Conservation (phyloP, 768 basidiomycete species). For the Erythrobasidium yunnanense region DNA sequence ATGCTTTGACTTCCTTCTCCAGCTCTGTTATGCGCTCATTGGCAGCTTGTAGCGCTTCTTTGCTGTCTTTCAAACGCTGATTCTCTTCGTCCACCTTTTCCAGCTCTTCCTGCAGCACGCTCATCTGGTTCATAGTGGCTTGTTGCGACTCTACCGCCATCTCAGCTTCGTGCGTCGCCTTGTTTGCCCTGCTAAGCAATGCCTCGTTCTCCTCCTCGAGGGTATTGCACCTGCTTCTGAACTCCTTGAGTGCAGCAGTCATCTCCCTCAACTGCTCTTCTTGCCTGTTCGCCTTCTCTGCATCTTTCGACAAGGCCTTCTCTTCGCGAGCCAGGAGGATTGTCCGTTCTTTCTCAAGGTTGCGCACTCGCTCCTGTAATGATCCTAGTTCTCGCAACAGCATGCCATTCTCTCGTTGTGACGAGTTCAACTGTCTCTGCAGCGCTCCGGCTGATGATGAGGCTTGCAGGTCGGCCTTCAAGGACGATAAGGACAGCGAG, state of each 20-base stretch:
- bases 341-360: slow-evolving; percentile 13
- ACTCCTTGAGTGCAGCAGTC: slow-evolving; percentile 1
- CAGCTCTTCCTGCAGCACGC: slow-evolving; percentile 17
- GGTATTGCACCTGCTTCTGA: slow-evolving; percentile 6
- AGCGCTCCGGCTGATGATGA: not conserved
- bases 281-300: not conserved
- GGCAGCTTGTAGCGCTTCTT: not conserved
- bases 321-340: slow-evolving; percentile 8
- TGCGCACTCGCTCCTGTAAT: slow-evolving; percentile 13
- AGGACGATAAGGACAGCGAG: not conserved
- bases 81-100: slow-evolving; percentile 23
- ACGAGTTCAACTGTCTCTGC: slow-evolving; percentile 11
- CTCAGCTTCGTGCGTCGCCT: slow-evolving; percentile 2
- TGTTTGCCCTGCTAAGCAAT: not conserved
- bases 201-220: slow-evolving; percentile 24
- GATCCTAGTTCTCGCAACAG: slow-evolving; percentile 20
- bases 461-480: not conserved
- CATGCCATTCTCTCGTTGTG: slow-evolving; percentile 14
- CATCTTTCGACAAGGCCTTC: slow-evolving; percentile 1
- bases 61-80: not conserved
- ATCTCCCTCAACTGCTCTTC: not conserved
- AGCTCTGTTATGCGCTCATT: slow-evolving; percentile 3
- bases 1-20: not conserved
- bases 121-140: slow-evolving; percentile 11
- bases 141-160: not conserved